These are phyloP conservation scores for Phytophthora agathidicida DNA, from an alignment of 352 stramenopile species.

Conservation along the genomic window DNA sequence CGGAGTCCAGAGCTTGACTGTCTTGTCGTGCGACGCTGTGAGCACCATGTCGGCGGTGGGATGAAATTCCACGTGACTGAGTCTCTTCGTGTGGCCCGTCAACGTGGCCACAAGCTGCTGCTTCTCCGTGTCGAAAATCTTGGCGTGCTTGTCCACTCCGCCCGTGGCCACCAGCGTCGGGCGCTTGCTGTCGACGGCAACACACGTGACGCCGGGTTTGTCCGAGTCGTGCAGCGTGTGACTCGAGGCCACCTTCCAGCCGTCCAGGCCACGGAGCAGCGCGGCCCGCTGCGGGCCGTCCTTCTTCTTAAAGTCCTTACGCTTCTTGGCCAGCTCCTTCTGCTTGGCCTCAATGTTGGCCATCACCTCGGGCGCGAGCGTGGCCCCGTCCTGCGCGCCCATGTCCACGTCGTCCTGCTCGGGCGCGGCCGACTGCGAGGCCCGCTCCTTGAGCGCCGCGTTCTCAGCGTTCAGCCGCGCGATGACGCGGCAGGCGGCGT, in stretches of 20 bases:
- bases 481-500: conserved; percentile 96
- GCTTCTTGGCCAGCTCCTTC: conserved; percentile 70
- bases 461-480: conserved; percentile 90
- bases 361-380: conserved; percentile 46
- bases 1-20: conserved; percentile 77
- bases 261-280: conserved; percentile 31
- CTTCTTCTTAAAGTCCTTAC: conserved; percentile 83
- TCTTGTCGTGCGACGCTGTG: conserved; percentile 80
- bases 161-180: conserved; percentile 64
- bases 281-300: conserved; percentile 52
- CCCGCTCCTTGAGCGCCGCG: conserved; percentile 49
- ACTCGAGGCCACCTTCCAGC: conserved; percentile 50
- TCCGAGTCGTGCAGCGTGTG: conserved; percentile 78
- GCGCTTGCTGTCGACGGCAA: conserved; percentile 66
- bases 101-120: conserved; percentile 81
- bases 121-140: conserved; percentile 79
- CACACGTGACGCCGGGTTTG: conserved; percentile 67
- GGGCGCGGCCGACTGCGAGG: conserved; percentile 15
- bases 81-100: conserved; percentile 84
- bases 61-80: conserved; percentile 84
- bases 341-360: conserved; percentile 71
- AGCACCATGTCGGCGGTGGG: conserved; percentile 70
- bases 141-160: conserved; percentile 83
- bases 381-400: conserved; percentile 12
- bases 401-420: conserved; percentile 63